Base-by-base conservation (phyloP, 2,329 filamentous ascomycete species). In the Byssothecium circinans region DNA sequence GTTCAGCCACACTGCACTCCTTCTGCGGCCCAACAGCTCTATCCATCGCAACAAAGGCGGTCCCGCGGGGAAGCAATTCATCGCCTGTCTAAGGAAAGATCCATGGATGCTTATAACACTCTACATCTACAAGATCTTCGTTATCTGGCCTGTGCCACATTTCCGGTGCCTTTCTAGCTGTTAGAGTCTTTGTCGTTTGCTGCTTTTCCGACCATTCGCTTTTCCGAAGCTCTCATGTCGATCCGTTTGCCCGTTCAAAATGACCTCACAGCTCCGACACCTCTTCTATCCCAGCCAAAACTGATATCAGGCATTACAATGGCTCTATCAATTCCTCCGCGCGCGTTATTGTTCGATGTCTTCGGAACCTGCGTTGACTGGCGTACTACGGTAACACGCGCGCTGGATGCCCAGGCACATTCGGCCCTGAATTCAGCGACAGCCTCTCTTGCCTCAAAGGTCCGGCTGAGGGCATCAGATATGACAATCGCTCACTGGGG, bases 331-430 rank as follows among this genome's bases (percentile, higher is more conserved):
- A 57, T 55, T 8, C 46, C 57, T 8, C 72, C 72, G 53, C 82
- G 83, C 56, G 86, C 81, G 7, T 74, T 91, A 27, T 78, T 85
- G 44, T 90, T 89, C 62, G 87, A 91, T 71, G 81, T 90, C 59
- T 91, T 91, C 68, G 88, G 88, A 35, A 94, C 89, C 1, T 83
- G 86, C 53, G 88, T 94, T 37, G 80, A 92, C 74, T 92, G 88
- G 88, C 85, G 88, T 47, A 76, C 75, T 32, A 82, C 83, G 2
- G 82, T 94, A 17, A 81, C 78, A 12, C 72, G 77, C 8, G 81
- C 82, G 44, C 78, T 94, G 39, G 66, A 72, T 19, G 63, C 75
- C 10, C 76, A 77, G 32, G 79, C 82, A 12, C 67, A 69, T 50
- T 57, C 59, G 2, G 73, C 75, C 2, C 74, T 84, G 37, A 77